These are phyloP conservation scores for Podospora fimiseda DNA, from an alignment of 495 filamentous ascomycete species.

Conservation along the genomic window DNA sequence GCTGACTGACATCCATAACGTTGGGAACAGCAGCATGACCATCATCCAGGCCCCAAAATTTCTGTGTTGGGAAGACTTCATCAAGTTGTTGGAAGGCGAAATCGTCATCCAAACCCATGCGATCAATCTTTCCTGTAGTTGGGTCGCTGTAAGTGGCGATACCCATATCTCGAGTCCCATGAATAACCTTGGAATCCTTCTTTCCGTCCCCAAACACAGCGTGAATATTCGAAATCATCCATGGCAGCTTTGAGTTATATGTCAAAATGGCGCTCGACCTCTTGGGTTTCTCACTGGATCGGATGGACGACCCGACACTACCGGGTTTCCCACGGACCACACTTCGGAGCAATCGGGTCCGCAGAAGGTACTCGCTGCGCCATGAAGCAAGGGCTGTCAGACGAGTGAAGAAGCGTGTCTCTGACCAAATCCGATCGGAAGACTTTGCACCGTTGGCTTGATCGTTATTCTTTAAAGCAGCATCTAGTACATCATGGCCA, in stretches of 20 bases:
- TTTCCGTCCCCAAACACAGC: constrained; percentile 63
- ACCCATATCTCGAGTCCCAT: constrained; percentile 71
- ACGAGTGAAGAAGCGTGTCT: constrained; percentile 63
- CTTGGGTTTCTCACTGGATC: constrained; percentile 49
- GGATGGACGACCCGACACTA: constrained; percentile 28
- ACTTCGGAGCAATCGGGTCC: constrained; percentile 77
- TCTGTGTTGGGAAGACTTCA: constrained; percentile 64
- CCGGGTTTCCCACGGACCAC: constrained; percentile 64
- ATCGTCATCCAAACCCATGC: constrained; percentile 73
- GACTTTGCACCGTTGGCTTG: constrained; percentile 38
- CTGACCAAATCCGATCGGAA: constrained; percentile 54
- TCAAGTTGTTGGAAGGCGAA: constrained; percentile 68
- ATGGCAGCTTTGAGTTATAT: constrained; percentile 73
- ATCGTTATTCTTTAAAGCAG: constrained; percentile 25
- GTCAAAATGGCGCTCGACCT: constrained; percentile 54
- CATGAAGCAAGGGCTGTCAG: constrained; percentile 76
- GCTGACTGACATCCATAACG: constrained; percentile 80
- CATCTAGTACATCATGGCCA: constrained; percentile 50
- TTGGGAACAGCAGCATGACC: constrained; percentile 73
- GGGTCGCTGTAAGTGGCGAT: constrained; percentile 70
- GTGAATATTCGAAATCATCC: constrained; percentile 68
- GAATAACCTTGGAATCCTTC: constrained; percentile 68
- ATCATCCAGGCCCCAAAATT: constrained; percentile 70
- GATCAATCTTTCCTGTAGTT: constrained; percentile 67
- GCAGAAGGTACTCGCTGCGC: constrained; percentile 85